phyloP scores from a whole-genome alignment of 2,329 filamentous ascomycete genomes.

The Scedosporium boydii region DNA sequence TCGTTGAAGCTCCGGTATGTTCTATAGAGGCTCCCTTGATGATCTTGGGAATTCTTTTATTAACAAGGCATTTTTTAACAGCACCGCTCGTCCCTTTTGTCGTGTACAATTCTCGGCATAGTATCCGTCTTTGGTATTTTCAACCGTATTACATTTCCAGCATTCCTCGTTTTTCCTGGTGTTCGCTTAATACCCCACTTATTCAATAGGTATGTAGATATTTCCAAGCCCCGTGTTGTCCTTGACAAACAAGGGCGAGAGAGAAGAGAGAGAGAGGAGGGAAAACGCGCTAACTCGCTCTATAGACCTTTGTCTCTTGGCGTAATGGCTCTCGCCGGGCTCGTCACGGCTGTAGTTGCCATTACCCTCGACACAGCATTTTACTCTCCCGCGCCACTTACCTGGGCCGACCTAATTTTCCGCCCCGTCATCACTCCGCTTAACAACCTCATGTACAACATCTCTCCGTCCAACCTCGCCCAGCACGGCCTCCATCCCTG shows the following conservation, averaged over 20 bases:
- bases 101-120: slow-evolving; percentile 69
- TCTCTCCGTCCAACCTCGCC: slow-evolving; percentile 58
- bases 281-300: not conserved
- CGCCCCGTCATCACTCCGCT: slow-evolving; percentile 65
- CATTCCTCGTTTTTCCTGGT: slow-evolving; percentile 78
- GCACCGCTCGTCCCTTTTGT: slow-evolving; percentile 66
- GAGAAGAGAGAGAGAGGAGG: not conserved
- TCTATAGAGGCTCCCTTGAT: not conserved
- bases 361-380: slow-evolving; percentile 79
- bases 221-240: too few relatives aligned
- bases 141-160: slow-evolving; percentile 95
- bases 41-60: not conserved
- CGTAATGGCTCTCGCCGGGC: slow-evolving; percentile 53
- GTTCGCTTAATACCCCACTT: slow-evolving; percentile 81
- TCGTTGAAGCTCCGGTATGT: slow-evolving; percentile 67
- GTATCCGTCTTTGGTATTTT: slow-evolving; percentile 81
- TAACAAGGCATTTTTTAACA: slow-evolving; percentile 22
- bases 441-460: slow-evolving; percentile 72
- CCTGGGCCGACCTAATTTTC: slow-evolving; percentile 52
- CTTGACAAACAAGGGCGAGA: not conserved
- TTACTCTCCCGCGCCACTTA: slow-evolving; percentile 56
- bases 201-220: slow-evolving; percentile 55
- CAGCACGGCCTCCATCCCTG: slow-evolving; percentile 68
- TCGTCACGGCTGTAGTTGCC: slow-evolving; percentile 61
- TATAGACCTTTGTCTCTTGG: slow-evolving; percentile 51